Evolutionary conservation across 176 grass and related monocot genomes (phyloP).

Genomic region (Oryza meyeriana): DNA sequence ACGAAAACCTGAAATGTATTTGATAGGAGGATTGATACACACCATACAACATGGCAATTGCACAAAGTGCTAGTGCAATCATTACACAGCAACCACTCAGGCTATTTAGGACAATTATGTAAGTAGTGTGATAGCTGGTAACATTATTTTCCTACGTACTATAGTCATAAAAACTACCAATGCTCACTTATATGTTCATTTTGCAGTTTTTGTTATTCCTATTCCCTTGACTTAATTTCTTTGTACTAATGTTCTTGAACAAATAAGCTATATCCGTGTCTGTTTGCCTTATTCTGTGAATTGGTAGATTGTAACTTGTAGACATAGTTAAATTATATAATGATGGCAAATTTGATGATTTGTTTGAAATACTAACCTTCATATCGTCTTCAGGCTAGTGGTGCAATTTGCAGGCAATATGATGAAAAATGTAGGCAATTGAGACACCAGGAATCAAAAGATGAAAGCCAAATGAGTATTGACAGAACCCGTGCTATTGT

Average conservation of each 20-base stretch:
- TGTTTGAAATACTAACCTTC: conserved; percentile 6
- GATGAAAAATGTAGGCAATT: conserved; percentile 81
- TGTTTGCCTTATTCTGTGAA: conserved; percentile 1
- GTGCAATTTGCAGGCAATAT: conserved; percentile 71
- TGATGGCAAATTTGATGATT: neutral
- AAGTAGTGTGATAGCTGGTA: neutral
- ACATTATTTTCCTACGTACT: neutral
- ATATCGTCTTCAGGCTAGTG: conserved; percentile 62
- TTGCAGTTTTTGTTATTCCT: neutral
- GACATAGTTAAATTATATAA: conserved; percentile 10
- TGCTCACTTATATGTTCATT: conserved; percentile 2
- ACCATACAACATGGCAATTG: neutral
- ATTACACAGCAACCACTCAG: neutral
- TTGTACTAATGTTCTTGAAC: neutral
- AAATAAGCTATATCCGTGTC: neutral
- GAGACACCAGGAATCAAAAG: conserved; percentile 78
- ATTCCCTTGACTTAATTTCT: neutral
- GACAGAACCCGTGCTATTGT: conserved; percentile 87
- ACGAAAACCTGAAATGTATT: neutral
- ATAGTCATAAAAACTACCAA: neutral
- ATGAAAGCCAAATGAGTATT: conserved; percentile 60
- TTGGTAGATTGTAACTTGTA: neutral
- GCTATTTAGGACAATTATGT: neutral
- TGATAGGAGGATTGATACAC: neutral
- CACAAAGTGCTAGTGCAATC: neutral